Base-by-base conservation (phyloP, 176 grass and related monocot species). In the Thalia dealbata region DNA sequence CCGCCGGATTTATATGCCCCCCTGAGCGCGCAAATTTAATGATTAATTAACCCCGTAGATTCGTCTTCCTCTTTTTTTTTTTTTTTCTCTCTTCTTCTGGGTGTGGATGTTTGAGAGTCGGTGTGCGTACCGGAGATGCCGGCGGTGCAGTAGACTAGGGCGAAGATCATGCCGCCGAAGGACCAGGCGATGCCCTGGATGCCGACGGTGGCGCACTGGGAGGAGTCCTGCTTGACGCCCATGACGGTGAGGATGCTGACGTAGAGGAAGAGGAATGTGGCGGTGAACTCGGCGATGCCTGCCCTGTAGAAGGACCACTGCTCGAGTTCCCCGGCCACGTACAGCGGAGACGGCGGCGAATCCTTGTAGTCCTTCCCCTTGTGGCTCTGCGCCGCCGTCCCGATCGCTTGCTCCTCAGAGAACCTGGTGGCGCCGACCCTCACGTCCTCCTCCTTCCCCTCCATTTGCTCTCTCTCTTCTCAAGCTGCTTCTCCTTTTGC, bases 251-350 rank as follows among this genome's bases (percentile, higher is more conserved):
- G 52, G 18, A n/a, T 55, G 52, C 3, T 19, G 52, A 55, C 21
- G 52, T 55, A 55, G 52, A 55, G 11, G 52, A 55, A 55, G 52
- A 55, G 18, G 52, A 55, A 55, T 11, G 52, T 55, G 52, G 14
- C 52, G 3, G 21, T 14, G 52, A 55, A 55, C 52, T 96, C 91
- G 13, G 91, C 88, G 21, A 96, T 96, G 63, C 91, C 91, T 0
- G 91, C 91, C 74, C 91, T 67, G 64, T 67, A 41, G 64, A 67
- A 67, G 64, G 64, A 67, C 64, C 64, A 67, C 28, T 14, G 35
- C 64, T 2, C 10, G 64, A 67, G 30, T 29, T 67, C 64, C 64
- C 29, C 61, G 0, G 29, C 14, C 29, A 41, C 29, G 19, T 41
- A 67, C 64, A 67, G 64, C 6, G 18, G 64, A 16, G 64, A 28